These are phyloP conservation scores for Tetrastigma voinierianum DNA, from an alignment of 164 flowering plant genomes.

Conservation along the genomic window DNA sequence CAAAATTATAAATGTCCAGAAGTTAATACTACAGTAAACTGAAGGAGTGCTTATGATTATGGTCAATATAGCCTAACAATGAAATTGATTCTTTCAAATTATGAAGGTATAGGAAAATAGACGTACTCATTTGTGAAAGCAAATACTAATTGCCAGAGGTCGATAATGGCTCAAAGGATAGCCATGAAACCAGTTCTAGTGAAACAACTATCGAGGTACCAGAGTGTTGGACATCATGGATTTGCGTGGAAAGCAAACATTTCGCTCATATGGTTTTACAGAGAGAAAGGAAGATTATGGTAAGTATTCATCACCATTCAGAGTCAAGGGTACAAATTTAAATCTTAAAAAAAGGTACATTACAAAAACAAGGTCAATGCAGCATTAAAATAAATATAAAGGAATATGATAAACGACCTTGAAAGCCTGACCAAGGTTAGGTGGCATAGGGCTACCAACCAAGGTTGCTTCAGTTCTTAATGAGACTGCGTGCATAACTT, in stretches of 20 bases:
- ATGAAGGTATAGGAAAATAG: background rate
- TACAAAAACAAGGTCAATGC: background rate
- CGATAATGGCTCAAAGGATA: constrained; percentile 88
- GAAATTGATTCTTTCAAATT: too few relatives aligned
- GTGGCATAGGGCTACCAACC: constrained; percentile 51
- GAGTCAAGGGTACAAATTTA: background rate
- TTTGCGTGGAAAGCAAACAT: constrained; percentile 99
- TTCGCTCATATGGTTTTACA: constrained; percentile 96
- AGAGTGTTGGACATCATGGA: constrained; percentile 95
- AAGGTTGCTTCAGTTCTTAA: constrained; percentile 92
- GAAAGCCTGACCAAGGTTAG: constrained; percentile 81
- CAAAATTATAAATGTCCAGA: too few relatives aligned
- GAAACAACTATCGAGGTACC: constrained; percentile 92
- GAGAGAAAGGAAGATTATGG: constrained; percentile 15
- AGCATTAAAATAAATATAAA: background rate
- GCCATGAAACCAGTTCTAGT: constrained; percentile 98
- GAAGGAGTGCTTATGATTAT: too few relatives aligned
- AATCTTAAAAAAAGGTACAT: background rate
- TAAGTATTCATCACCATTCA: constrained; percentile 14
- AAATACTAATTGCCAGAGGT: constrained; percentile 93
- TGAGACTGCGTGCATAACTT: constrained; percentile 93
- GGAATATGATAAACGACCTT: constrained; percentile 42
- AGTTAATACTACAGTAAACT: too few relatives aligned
- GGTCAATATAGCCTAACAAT: too few relatives aligned
- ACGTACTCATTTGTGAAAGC: constrained; percentile 97